Evolutionary conservation across 2,329 filamentous ascomycete species (phyloP), one percentile per base, ranked within the genome.

Genomic region (Lomentospora prolificans): DNA sequence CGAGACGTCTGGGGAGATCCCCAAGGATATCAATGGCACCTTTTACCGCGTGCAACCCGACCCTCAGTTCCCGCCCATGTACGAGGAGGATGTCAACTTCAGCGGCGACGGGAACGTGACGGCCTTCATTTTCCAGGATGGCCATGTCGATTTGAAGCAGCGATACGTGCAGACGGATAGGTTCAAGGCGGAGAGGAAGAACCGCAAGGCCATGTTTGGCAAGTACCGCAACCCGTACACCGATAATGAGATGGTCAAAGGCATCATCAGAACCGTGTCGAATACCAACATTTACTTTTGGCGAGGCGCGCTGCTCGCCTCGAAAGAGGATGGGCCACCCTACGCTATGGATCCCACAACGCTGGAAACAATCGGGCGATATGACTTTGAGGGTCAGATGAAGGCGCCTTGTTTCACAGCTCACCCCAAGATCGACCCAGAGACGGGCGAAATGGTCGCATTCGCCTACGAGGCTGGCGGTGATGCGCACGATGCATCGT

Each of bases 211-310:
- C 0, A 55, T 72, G 1, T 57, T 64, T 58, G 70, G 71, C 0
- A 69, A 68, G 50, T 73, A 73, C 51, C 69, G 80, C 17, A 83
- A 84, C 61, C 76, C 77, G 0, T 80, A 72, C 59, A 81, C 78
- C 6, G 77, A 81, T 61, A 75, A 76, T 53, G 77, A 79, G 64
- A 73, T 72, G 58, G 78, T 81, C 4, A 74, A 73, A 52, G 76
- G 77, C 1, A 74, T 80, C 4, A 77, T 82, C 41, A 68, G 79
- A 22, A 82, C 78, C 0, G 78, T 78, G 0, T 73, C 75, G 3
- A 84, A 84, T 59, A 84, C 80, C 1, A 84, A 84, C 57, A 68
- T 84, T n/a, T 69, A 78, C 1, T 80, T 77, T 61, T 84, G 78
- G 75, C 68, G 77, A 6, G 79, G 79, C 0, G 72, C 77, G 50